A percentile compares a stretch with the other conserved stretches of the same genome.
These are phyloP conservation scores for Euphorbia lathyris DNA, from an alignment of 345 rosid genomes.

Conservation along the genomic window DNA sequence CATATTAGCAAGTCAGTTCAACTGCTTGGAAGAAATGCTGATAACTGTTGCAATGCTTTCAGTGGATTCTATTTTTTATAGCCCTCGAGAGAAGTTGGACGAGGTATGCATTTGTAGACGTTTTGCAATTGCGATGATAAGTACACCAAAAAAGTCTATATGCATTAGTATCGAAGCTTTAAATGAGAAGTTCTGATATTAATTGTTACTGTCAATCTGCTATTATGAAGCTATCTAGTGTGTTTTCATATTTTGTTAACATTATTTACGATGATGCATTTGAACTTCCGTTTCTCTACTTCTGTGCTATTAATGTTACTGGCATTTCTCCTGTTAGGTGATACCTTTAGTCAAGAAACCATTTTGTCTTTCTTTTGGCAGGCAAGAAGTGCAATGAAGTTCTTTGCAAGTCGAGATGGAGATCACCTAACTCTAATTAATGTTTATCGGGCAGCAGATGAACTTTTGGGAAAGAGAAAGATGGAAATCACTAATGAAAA, in stretches of 20 bases:
- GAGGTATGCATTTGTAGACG: slow-evolving; percentile 43
- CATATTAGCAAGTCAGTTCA: slow-evolving; percentile 69
- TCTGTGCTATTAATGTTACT: not conserved
- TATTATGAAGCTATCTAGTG: not conserved
- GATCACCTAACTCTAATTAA: slow-evolving; percentile 82
- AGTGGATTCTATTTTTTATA: slow-evolving; percentile 79
- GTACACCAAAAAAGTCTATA: not conserved
- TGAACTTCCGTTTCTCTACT: not conserved
- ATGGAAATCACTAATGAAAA: slow-evolving; percentile 32
- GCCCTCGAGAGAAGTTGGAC: slow-evolving; percentile 71
- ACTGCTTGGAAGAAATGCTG: slow-evolving; percentile 91
- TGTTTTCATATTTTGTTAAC: not conserved
- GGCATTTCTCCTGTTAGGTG: not conserved
- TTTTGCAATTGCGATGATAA: slow-evolving; percentile 3
- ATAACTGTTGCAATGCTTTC: slow-evolving; percentile 91
- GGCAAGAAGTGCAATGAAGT: slow-evolving; percentile 72
- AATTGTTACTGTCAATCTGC: not conserved
- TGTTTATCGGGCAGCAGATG: slow-evolving; percentile 72
- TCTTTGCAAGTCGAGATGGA: slow-evolving; percentile 83
- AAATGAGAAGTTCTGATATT: not conserved
- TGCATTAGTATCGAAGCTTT: not conserved
- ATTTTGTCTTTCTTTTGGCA: slow-evolving; percentile 25
- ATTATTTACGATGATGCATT: not conserved
- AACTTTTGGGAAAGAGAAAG: slow-evolving; percentile 58
- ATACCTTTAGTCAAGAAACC: slow-evolving; percentile 7